Evolutionary conservation across 2,329 filamentous ascomycete genomes (phyloP), one percentile per base, ranked within the genome.

Genomic region (Penicillium paneum): DNA sequence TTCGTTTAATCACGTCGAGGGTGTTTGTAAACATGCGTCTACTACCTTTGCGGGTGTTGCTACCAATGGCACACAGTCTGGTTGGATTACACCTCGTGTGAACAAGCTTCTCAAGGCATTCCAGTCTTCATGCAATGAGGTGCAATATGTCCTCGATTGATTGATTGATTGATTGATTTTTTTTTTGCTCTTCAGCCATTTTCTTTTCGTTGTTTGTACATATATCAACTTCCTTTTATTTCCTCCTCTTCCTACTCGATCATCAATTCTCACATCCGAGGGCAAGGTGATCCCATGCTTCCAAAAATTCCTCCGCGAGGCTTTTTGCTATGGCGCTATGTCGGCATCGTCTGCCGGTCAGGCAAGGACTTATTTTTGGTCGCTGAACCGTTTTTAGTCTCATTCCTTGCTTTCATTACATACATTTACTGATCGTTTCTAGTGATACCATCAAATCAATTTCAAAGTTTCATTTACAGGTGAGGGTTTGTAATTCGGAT

Each of bases 21-120:
- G 48, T 28, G 21, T 56, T n/a, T 57, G 63, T 60, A 57, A 62
- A 24, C 47, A 65, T 38, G 49, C 62, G 12, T 59, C 63, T 17
- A 63, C 63, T 5, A 64, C 60, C 1, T 62, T 60, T 32, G 61
- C 45, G 10, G 65, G 57, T 28, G 54, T 54, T 13, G 45, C 50
- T 10, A 57, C 49, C 29, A 60, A 55, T 34, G 61, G 57, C 3
- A 59, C 59, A 0, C 55, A 58, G 12, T 67, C 64, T 15, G 67
- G 67, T 10, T 68, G 67, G 67, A 66, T 67, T 49, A 55, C 45
- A 3, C 44, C 54, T 8, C 61, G 66, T 3, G 56, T 69, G 17
- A 55, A 67, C 34, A 57, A 56, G 45, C 38, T 65, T 2, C 43
- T 69, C 46, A 57, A 55, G 19, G 56, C 52, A 26, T 61, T 67